Base-by-base conservation (phyloP, 371 early-diverging fungal species). In the Umbelopsis sp. region DNA sequence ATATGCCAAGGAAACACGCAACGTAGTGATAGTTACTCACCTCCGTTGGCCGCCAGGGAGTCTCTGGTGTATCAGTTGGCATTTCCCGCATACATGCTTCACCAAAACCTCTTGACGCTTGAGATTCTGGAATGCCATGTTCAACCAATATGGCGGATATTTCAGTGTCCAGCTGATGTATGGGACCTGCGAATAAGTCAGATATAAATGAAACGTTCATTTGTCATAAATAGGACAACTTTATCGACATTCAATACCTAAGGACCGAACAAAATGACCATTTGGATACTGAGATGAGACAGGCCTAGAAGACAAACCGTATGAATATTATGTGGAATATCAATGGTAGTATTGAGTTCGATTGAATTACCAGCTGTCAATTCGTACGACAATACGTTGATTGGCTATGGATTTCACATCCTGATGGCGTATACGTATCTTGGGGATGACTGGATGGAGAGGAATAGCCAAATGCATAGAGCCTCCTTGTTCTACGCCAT, bases 251-350 rank as follows among this genome's bases (percentile, higher is more conserved):
- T 41, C 7, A 41, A 73, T 72, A 79, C 79, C 96, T 46, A 97
- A 83, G 1, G 88, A 87, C 44, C 93, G 85, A 38, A 97, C 92
- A 80, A 91, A 96, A 77, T 97, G 97, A 14, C 97, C 97, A 46
- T 88, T 86, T 11, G 97, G 97, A 74, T 94, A 94, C 74, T 87
- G 89, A 4, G 91, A 88, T 70, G 86, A 84, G 22, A 79, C 76
- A 1, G 89, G 88, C 83, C 80, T 85, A 64, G 24, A 35, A 44
- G 67, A 67, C 29, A 20, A 51, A 57, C 57, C 67, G 45, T 10
- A 69, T 38, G 7, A 50, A 63, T 44, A 70, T 29, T 29, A 29
- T 29, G 38, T 35, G 37, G 44, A 10, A 14, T 50, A 25, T 51
- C 44, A 35, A 24, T 20, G 65, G 16, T 1, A 6, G n/a, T 38